phyloP scores from a whole-genome alignment of 768 basidiomycete species.

The Chalciporus sphaerocephalus region DNA sequence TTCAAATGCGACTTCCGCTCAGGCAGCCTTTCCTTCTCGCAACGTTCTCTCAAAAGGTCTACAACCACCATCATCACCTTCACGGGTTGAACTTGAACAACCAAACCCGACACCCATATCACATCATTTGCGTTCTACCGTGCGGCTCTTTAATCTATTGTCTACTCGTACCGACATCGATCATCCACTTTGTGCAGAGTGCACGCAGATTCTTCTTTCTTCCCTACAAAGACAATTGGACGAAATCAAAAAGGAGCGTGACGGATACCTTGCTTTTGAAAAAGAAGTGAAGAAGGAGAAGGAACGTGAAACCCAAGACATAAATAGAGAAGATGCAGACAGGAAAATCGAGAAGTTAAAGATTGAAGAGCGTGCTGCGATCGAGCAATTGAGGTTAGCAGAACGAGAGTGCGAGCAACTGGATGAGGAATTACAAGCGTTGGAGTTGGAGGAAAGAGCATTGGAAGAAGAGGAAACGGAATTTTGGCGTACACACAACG shows the following conservation, averaged over 20 bases:
- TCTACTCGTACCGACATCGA: conserved; percentile 78
- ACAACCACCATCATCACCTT: conserved; percentile 25
- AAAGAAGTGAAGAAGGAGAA: conserved; percentile 79
- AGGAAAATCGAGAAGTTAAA: conserved; percentile 70
- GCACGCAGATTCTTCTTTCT: conserved; percentile 75
- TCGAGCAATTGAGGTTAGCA: conserved; percentile 70
- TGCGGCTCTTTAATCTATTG: conserved; percentile 70
- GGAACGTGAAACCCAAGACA: conserved; percentile 62
- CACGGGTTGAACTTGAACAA: conserved; percentile 47
- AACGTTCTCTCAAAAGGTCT: conserved; percentile 23
- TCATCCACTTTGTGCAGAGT: conserved; percentile 94
- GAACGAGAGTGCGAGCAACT: conserved; percentile 76
- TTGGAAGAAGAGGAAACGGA: conserved; percentile 82
- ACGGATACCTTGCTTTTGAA: conserved; percentile 92
- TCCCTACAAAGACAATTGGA: conserved; percentile 78
- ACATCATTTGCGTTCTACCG: conserved; percentile 71
- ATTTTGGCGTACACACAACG: conserved; percentile 83
- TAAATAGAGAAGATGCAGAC: conserved; percentile 61
- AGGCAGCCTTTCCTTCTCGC: conserved; percentile 36
- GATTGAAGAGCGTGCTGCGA: conserved; percentile 60
- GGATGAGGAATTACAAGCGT: conserved; percentile 60
- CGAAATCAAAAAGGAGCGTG: conserved; percentile 86
- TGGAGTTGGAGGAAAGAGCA: conserved; percentile 74
- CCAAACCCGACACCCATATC: conserved; percentile 70
- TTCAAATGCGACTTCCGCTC: conserved; percentile 42